Evolutionary conservation across 208 protist species (phyloP), one percentile per base, ranked within the genome.

Genomic region (Wallacemonas sp.): DNA sequence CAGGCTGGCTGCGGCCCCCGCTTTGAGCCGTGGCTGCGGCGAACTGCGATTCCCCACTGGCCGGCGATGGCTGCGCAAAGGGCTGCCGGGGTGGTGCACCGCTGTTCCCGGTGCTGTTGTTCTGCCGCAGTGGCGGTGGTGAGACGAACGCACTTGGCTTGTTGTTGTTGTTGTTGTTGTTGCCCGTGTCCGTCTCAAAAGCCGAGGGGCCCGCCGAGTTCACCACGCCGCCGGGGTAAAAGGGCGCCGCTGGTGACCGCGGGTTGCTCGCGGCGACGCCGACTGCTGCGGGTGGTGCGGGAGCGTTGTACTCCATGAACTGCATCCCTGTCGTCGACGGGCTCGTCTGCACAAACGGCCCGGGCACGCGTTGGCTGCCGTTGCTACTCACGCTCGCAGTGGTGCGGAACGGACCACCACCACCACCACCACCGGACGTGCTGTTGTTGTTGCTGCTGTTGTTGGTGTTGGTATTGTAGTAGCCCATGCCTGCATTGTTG

Each of bases 281-380:
- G 43, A 29, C 65, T 36, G 12, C 41, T 56, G 11, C 73, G 63
- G 65, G 70, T 65, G 55, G 56, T 23, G 46, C 63, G 23, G 46
- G 36, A 1, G 66, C 34, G n/a, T 57, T 52, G 29, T 65, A 72
- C 33, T 49, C 38, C 6, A 58, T 21, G 29, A 58, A 58, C 30
- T 58, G 52, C 52, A 58, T 58, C 12, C 16, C 47, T 8, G 52
- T 24, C 2, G 30, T 43, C 0, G 24, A 41, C 6, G 52, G 52
- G n/a, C n/a, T 41, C 0, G 52, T 4, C 32, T 58, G 52, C 11
- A 58, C 52, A 39, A 58, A 58, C 6, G 36, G 30, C 39, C 9
- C 34, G 16, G 24, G 63, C 46, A 26, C 52, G 33, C 36, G 68
- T 47, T 21, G 52, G 21, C 24, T 21, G 48, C 39, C 41, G 47